phyloP scores from a whole-genome alignment of 108 stramenopile genomes.

The Skeletonema menzelii region DNA sequence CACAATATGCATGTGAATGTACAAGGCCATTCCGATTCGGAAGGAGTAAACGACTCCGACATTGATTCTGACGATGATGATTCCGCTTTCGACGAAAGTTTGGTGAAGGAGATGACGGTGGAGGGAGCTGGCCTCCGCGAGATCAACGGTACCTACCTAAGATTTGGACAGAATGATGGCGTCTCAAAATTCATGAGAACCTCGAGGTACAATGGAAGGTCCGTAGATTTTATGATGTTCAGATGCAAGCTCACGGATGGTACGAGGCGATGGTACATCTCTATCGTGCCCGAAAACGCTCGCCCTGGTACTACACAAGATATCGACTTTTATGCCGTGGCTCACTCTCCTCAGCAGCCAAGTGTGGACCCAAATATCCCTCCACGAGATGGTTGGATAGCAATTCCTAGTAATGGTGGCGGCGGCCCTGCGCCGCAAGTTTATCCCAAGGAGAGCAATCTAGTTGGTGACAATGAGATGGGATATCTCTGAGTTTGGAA shows the following conservation, averaged over 20 bases:
- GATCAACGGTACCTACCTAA: conserved; percentile 54
- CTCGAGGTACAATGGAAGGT: conserved; percentile 45
- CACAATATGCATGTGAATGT: conserved; percentile 17
- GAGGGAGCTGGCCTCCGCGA: conserved; percentile 69
- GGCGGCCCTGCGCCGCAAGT: background rate
- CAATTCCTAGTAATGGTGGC: conserved; percentile 6
- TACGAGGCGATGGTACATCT: conserved; percentile 90
- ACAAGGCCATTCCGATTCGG: conserved; percentile 67
- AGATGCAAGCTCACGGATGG: conserved; percentile 86
- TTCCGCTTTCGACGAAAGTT: conserved; percentile 25
- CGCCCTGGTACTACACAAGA: conserved; percentile 82
- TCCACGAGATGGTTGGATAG: conserved; percentile 1
- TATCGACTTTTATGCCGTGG: conserved; percentile 84
- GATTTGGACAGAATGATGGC: conserved; percentile 54
- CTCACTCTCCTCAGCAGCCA: conserved; percentile 1
- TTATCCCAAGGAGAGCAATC: background rate
- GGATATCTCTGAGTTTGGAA: background rate
- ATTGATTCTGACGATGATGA: conserved; percentile 76
- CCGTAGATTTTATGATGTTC: conserved; percentile 52
- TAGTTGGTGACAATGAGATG: background rate
- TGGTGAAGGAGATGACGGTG: conserved; percentile 45
- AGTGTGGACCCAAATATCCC: background rate
- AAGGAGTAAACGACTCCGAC: conserved; percentile 66
- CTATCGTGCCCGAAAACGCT: conserved; percentile 68
- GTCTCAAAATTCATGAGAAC: conserved; percentile 56